phyloP scores from a whole-genome alignment of 2,329 filamentous ascomycete species.

The Talaromyces sp. region DNA sequence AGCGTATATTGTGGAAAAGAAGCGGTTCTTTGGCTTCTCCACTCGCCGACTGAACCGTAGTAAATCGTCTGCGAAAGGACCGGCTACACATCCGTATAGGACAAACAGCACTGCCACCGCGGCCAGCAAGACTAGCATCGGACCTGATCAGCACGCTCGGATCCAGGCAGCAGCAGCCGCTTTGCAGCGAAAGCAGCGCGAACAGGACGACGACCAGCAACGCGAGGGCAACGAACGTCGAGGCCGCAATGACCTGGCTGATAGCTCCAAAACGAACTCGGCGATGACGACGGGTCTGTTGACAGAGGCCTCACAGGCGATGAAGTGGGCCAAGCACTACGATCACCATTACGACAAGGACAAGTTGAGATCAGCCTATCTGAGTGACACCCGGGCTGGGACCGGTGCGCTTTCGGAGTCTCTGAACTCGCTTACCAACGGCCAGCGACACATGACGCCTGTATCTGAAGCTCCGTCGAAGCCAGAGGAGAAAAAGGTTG shows the following conservation, averaged over 20 bases:
- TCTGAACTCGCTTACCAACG: constrained; percentile 30
- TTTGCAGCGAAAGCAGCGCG: constrained; percentile 65
- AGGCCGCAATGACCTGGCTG: constrained; percentile 52
- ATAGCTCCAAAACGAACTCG: constrained; percentile 73
- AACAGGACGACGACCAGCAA: constrained; percentile 52
- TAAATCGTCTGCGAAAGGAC: constrained; percentile 64
- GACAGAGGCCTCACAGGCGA: constrained; percentile 81
- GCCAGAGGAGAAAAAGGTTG: constrained; percentile 11
- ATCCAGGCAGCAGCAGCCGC: constrained; percentile 88
- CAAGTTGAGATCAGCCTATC: constrained; percentile 76
- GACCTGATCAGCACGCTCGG: constrained; percentile 83
- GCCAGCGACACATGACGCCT: constrained; percentile 19
- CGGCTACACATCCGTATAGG: constrained; percentile 47
- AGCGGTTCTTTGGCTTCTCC: constrained; percentile 79
- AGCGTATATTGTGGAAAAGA: constrained; percentile 92
- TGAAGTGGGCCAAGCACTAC: constrained; percentile 96
- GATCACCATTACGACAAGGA: constrained; percentile 96
- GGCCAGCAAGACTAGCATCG: constrained; percentile 76
- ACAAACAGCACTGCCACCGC: constrained; percentile 47
- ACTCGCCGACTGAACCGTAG: constrained; percentile 65
- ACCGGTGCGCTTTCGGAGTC: constrained; percentile 54
- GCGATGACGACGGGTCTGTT: constrained; percentile 79
- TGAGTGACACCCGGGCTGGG: constrained; percentile 68
- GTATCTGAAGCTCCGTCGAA: constrained; percentile 9
- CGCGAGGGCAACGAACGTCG: constrained; percentile 41